These are phyloP conservation scores for Trametes gibbosa DNA, from an alignment of 768 basidiomycete species.

Conservation along the genomic window DNA sequence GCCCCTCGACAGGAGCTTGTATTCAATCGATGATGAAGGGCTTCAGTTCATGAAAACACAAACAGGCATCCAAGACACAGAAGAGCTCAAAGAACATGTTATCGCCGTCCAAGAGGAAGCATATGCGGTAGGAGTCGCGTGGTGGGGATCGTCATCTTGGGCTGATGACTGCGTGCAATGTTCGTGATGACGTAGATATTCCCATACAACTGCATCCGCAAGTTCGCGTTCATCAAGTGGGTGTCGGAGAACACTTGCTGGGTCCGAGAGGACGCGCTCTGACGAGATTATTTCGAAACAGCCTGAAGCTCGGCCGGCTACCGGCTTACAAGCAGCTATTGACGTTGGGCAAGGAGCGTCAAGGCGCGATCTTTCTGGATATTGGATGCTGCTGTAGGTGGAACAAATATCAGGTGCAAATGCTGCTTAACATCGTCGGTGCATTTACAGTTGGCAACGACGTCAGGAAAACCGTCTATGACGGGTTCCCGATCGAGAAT, in stretches of 20 bases:
- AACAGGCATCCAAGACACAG: constrained; percentile 25
- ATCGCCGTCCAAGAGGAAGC: constrained; percentile 25
- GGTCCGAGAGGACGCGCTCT: no score
- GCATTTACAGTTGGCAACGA: constrained; percentile 36
- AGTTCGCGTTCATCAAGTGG: constrained; percentile 22
- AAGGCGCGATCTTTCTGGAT: constrained; percentile 38
- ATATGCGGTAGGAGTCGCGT: constrained; percentile 16
- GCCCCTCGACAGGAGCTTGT: constrained; percentile 4
- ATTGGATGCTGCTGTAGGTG: constrained; percentile 42
- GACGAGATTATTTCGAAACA: neutral
- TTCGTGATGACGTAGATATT: no score
- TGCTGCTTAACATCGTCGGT: no score
- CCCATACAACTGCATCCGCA: constrained; percentile 29
- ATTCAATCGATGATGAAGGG: constrained; percentile 14
- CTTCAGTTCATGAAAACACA: constrained; percentile 22
- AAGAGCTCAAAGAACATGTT: constrained; percentile 26
- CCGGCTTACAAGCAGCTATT: constrained; percentile 27
- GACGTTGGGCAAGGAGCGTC: constrained; percentile 33
- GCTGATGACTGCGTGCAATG: neutral
- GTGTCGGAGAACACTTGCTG: neutral
- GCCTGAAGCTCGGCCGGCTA: constrained; percentile 19
- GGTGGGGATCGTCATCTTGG: no score
- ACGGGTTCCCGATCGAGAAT: constrained; percentile 40
- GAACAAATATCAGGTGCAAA: neutral
- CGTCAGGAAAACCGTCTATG: constrained; percentile 35